Evolutionary conservation across 768 basidiomycete species (phyloP), one percentile per base, ranked within the genome.

Genomic region (Strobilomyces echinocephalus): DNA sequence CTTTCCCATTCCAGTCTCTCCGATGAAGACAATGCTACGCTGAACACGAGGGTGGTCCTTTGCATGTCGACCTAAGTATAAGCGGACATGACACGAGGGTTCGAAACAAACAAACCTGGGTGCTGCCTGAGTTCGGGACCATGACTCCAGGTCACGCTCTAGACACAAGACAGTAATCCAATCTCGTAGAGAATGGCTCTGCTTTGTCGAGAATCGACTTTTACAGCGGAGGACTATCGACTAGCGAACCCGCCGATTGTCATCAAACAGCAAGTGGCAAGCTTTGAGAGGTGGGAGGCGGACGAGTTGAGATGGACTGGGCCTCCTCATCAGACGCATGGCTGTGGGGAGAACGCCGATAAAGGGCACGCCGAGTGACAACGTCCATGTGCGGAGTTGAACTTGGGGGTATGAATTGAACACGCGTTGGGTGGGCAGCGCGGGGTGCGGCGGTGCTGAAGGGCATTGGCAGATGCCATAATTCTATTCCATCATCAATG

Each of bases 1-100:
- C 57, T 69, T 67, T 14, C 66, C 66, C 8, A 44, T 16, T 26
- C 67, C 66, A 0, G 43, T 56, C 49, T 69, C 60, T 30, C 66
- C 66, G 12, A 64, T 49, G 33, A 67, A 60, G 36, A 67, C 21
- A 1, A 67, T n/a, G 44, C 64, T 55, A 35, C 60, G 55, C 40
- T 35, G 46, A 26, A 31, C 41, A 2, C 11, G 42, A 49, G 30
- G 20, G 16, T 26, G 10, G 9, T 9, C 9, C 36, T 49, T 46
- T 21, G 6, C 33, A 2, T 12, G 38, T 65, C 31, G 50, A 47
- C 31, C 26, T 41, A 24, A 40, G 41, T 24, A 49, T 46, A 28
- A 14, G 49, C 26, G n/a, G 26, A 43, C 33, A 44, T 36, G 36
- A 34, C 18, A 35, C 11, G 15, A 21, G 5, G 42, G 20, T 33